Evolutionary conservation across 2,329 filamentous ascomycete species (phyloP).

Genomic region (Ampelomyces quisqualis): DNA sequence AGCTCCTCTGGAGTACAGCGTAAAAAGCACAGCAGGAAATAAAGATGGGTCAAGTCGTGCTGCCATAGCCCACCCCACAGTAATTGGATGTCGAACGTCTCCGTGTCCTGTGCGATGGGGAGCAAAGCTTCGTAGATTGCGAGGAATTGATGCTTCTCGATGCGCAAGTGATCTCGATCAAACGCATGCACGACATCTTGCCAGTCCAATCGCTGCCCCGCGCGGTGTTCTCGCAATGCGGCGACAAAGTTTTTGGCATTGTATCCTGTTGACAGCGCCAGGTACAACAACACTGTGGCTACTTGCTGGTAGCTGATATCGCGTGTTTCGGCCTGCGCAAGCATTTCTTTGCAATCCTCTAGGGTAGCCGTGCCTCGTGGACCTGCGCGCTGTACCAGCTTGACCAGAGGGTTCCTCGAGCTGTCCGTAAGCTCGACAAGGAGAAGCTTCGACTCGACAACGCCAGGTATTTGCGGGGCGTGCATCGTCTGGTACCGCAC

Average conservation of each 20-base stretch:
- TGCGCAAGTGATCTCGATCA: slow-evolving; percentile 73
- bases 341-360: slow-evolving; percentile 65
- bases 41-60: slow-evolving; percentile 82
- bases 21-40: slow-evolving; percentile 87
- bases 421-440: slow-evolving; percentile 63
- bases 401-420: slow-evolving; percentile 62
- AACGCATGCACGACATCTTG: slow-evolving; percentile 74
- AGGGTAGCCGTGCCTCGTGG: slow-evolving; percentile 72
- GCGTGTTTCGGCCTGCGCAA: slow-evolving; percentile 58
- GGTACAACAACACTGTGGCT: slow-evolving; percentile 73
- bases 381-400: slow-evolving; percentile 71
- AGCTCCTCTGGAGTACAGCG: slow-evolving; percentile 73
- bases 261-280: slow-evolving; percentile 62
- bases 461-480: slow-evolving; percentile 64
- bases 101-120: slow-evolving; percentile 64
- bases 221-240: slow-evolving; percentile 57
- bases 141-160: slow-evolving; percentile 79
- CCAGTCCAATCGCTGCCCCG: slow-evolving; percentile 62
- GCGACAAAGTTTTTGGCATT: slow-evolving; percentile 68
- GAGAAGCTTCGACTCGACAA: slow-evolving; percentile 70
- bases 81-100: slow-evolving; percentile 76
- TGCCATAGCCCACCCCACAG: slow-evolving; percentile 91
- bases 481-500: slow-evolving; percentile 65
- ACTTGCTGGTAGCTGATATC: slow-evolving; percentile 80
- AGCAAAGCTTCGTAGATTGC: slow-evolving; percentile 77